phyloP scores from a whole-genome alignment of 176 grass and related monocot genomes.

The Oryza glaberrima region DNA sequence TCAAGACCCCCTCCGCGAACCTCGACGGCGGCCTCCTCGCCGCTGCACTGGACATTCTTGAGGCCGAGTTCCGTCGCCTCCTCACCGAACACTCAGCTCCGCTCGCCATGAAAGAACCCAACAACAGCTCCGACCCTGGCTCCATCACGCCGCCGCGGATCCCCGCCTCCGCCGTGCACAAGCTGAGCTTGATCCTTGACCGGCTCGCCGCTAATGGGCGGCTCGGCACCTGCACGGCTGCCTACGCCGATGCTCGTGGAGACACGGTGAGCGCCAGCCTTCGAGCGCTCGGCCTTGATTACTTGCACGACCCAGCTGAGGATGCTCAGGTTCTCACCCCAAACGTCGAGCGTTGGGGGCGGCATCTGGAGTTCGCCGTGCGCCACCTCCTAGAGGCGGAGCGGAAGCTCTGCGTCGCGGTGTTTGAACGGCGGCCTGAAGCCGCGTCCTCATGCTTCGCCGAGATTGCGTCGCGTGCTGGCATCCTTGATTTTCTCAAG shows the following conservation, averaged over 20 bases:
- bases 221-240: constrained; percentile 20
- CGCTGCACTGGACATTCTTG: constrained; percentile 67
- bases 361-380: constrained; percentile 69
- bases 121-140: background rate
- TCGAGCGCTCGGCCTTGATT: constrained; percentile 63
- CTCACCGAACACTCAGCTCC: constrained; percentile 64
- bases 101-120: constrained; percentile 46
- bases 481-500: constrained; percentile 67
- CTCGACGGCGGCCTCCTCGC: constrained; percentile 64
- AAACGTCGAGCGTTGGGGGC: constrained; percentile 58
- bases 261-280: constrained; percentile 64
- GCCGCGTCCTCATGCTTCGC: constrained; percentile 58
- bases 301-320: constrained; percentile 46
- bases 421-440: constrained; percentile 48
- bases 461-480: constrained; percentile 59
- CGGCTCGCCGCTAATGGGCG: constrained; percentile 53
- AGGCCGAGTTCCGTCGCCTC: constrained; percentile 73
- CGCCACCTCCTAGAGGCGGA: constrained; percentile 70
- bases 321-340: constrained; percentile 69
- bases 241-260: constrained; percentile 59
- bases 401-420: constrained; percentile 53
- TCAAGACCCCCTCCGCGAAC: constrained; percentile 32
- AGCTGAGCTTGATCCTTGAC: constrained; percentile 67
- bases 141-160: constrained; percentile 55
- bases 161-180: constrained; percentile 53